A percentile compares a stretch with the other conserved stretches of the same genome.
Conservation (phyloP, 805 yeast species). For the Zygoascus flipseniorum region DNA sequence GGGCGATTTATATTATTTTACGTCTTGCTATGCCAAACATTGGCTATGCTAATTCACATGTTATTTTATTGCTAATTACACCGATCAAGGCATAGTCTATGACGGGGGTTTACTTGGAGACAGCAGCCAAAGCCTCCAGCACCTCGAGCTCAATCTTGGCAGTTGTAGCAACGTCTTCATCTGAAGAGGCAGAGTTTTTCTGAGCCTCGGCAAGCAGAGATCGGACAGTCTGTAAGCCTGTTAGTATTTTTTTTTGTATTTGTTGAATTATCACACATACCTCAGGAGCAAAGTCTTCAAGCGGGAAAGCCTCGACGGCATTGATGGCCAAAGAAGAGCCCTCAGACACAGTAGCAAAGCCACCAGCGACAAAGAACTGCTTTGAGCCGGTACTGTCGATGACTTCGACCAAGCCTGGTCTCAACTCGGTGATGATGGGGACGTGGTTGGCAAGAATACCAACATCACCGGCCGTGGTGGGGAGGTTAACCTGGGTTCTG, state of each 20-base stretch:
- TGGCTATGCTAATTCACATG: too few relatives aligned
- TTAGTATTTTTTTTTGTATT: neutral
- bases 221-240: conserved; percentile 46
- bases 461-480: conserved; percentile 90
- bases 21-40: too few relatives aligned
- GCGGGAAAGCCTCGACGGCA: conserved; percentile 91
- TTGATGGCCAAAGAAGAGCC: conserved; percentile 84
- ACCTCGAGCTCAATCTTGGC: conserved; percentile 95
- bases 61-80: neutral
- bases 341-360: conserved; percentile 94
- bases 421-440: conserved; percentile 91
- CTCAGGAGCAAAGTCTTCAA: conserved; percentile 75
- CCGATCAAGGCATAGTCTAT: neutral
- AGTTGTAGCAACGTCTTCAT: conserved; percentile 81
- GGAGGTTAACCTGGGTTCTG: conserved; percentile 79
- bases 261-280: conserved; percentile 4
- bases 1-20: too few relatives aligned
- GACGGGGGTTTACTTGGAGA: conserved; percentile 46
- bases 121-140: conserved; percentile 82
- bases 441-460: conserved; percentile 98
- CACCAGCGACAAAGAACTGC: conserved; percentile 90
- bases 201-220: conserved; percentile 84
- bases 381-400: conserved; percentile 67
- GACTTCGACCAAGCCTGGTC: conserved; percentile 92
- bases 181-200: conserved; percentile 77